A percentile compares a stretch with the other conserved stretches of the same genome.
phyloP scores from a whole-genome alignment of 257 asterid species.

The Lithospermum erythrorhizon region DNA sequence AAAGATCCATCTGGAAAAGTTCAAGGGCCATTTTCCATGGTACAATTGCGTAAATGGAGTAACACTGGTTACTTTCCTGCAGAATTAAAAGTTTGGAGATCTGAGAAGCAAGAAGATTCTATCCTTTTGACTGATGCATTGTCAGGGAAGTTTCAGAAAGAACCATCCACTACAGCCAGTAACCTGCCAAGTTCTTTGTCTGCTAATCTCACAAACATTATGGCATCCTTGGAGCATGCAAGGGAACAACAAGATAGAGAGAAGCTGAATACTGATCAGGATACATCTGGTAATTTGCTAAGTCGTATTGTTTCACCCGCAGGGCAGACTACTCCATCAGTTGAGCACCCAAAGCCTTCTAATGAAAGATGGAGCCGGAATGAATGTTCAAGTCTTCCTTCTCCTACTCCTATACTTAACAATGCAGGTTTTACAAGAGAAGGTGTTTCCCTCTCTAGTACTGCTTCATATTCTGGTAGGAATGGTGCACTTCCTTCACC shows the following conservation, averaged over 20 bases:
- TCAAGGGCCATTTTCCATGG: conserved; percentile 92
- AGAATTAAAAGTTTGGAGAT: conserved; percentile 68
- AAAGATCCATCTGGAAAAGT: conserved; percentile 90
- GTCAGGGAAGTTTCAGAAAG: conserved; percentile 62
- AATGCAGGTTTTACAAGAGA: conserved; percentile 31
- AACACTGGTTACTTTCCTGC: conserved; percentile 85
- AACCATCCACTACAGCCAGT: conserved; percentile 19
- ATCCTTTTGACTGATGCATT: conserved; percentile 63
- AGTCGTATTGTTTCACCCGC: conserved; percentile 11
- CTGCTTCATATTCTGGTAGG: conserved; percentile 25
- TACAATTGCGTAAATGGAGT: conserved; percentile 88
- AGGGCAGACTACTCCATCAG: conserved; percentile 15
- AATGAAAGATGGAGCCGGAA: conserved; percentile 35
- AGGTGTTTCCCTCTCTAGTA: conserved; percentile 22
- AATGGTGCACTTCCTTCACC: conserved; percentile 23
- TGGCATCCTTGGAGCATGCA: conserved; percentile 21
- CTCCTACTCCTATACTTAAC: conserved; percentile 66
- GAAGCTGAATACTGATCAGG: conserved; percentile 28
- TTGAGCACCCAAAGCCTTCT: conserved; percentile 25
- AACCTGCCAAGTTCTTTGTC: conserved; percentile 18
- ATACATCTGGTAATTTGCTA: conserved; percentile 14
- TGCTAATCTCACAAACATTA: conserved; percentile 26
- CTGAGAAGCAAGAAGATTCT: conserved; percentile 47
- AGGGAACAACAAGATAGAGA: conserved; percentile 24
- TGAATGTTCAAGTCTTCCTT: conserved; percentile 46